Evolutionary conservation across 768 basidiomycete species (phyloP).

Genomic region (Leucocoprinus sp.): DNA sequence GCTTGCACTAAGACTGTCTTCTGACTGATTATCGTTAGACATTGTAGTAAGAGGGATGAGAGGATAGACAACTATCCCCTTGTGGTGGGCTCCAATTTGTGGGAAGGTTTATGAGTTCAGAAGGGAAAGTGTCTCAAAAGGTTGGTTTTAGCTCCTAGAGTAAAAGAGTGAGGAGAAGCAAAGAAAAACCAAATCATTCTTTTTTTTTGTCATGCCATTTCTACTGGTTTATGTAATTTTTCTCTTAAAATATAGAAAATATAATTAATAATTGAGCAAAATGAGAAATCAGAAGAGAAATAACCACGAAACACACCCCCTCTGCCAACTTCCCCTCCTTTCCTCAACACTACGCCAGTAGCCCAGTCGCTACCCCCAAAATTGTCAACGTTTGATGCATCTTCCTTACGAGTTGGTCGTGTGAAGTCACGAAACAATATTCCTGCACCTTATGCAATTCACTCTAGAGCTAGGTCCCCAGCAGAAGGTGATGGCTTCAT

Average conservation of each 20-base stretch:
- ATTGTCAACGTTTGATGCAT: conserved; percentile 23
- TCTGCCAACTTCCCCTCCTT: too few relatives aligned
- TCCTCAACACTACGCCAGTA: too few relatives aligned
- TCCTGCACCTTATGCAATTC: conserved; percentile 46
- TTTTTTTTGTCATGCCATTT: too few relatives aligned
- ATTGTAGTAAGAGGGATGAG: background rate
- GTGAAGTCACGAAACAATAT: conserved; percentile 45
- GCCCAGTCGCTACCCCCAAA: too few relatives aligned
- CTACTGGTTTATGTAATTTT: too few relatives aligned
- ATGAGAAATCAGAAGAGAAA: too few relatives aligned
- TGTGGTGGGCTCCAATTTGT: background rate
- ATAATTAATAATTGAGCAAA: too few relatives aligned
- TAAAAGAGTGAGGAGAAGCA: too few relatives aligned
- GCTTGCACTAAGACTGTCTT: conserved; percentile 26
- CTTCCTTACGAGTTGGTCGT: conserved; percentile 63
- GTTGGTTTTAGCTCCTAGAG: too few relatives aligned
- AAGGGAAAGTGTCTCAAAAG: background rate
- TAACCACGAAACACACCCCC: too few relatives aligned
- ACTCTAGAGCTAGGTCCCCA: conserved; percentile 50
- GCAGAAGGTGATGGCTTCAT: conserved; percentile 43
- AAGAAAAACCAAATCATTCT: too few relatives aligned
- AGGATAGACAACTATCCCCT: background rate
- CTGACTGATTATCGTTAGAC: background rate
- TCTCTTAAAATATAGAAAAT: too few relatives aligned
- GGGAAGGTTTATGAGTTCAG: background rate